Base-by-base conservation (phyloP, 1,139 yeast species). In the Yamadazyma friedrichii region DNA sequence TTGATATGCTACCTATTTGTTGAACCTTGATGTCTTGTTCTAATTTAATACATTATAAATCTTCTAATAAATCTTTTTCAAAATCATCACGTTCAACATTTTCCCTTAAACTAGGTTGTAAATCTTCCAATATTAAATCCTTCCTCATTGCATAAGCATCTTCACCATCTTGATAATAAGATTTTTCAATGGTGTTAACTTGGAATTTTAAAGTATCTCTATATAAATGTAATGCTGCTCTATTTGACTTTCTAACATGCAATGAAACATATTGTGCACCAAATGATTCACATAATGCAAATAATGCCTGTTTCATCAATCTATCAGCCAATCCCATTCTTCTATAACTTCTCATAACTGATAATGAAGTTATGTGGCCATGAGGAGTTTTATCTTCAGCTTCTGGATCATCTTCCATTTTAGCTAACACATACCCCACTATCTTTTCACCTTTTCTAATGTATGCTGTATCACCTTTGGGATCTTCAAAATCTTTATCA, bases 101-200 rank as follows among this genome's bases (percentile, higher is more conserved):
- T 15, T 38, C 43, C 51, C 78, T 82, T 46, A 76, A 77, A 43
- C 78, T 72, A 15, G 91, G 89, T 39, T 79, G 51, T 44, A 84
- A 65, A 20, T 82, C 83, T 6, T 82, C 83, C 42, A 81, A 58
- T 12, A 66, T 66, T 51, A 87, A 68, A 1, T 69, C 71, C 55
- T 84, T 84, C 58, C 80, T 82, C 98, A 93, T 93, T 33, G 95
- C 86, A 62, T 89, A 93, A n/a, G 98, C 98, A 66, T 94, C 98
- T 62, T 94, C 99, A 22, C 96, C 96, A 62, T 93, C 98, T 44
- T 93, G 97, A 59, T 93, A 93, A 61, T 94, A 93, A 15, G 85
- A 77, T 53, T 81, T 85, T 55, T 91, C 97, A 44, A 93, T 82
- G 36, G 84, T 80, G 42, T 84, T 74, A 35, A 88, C 93, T 55